Base-by-base conservation (phyloP, 2,329 filamentous ascomycete genomes). In the Pseudogymnoascus sp. region DNA sequence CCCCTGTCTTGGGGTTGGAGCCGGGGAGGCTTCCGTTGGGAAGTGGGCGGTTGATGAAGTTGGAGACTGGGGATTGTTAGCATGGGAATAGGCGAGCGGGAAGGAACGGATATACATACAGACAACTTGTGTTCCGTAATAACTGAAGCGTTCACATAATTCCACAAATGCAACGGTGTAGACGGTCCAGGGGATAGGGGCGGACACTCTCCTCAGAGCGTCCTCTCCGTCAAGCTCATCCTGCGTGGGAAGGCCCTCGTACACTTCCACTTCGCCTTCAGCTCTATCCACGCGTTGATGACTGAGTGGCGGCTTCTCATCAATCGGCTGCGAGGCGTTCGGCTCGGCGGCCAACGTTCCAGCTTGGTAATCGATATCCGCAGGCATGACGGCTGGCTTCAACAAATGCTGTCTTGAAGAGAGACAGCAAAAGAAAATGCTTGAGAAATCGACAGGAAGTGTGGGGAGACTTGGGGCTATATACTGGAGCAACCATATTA, bases 81-180 rank as follows among this genome's bases (percentile, higher is more conserved):
- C 45, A 34, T 34, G 28, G 28, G 34, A 57, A 57, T 21, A 16
- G 60, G 25, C 31, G n/a, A 21, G 23, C 19, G 11, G 62, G 36
- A 51, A 36, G 60, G 19, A n/a, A 36, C 36, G 39, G 31, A 14
- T 11, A 64, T 21, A 79, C 79, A 68, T 79, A 82, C 83, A 87
- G 43, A 86, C 79, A 61, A 82, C 80, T 14, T 81, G 83, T 7
- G 82, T 85, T 41, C 86, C 86, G 70, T 87, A 88, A 76, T 85
- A 88, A 4, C 83, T 83, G 70, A 87, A 87, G 16, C 85, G 80
- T 73, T 88, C 85, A 74, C 83, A 86, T 57, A 88, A 72, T 74
- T 89, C 85, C 54, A 87, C 81, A 68, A 88, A 84, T 1, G 83
- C 84, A 63, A 89, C 79, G 5, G 81, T 85, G 61, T 72, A 74